phyloP scores from a whole-genome alignment of 2,329 filamentous ascomycete genomes.

The Dactylellina cionopaga region DNA sequence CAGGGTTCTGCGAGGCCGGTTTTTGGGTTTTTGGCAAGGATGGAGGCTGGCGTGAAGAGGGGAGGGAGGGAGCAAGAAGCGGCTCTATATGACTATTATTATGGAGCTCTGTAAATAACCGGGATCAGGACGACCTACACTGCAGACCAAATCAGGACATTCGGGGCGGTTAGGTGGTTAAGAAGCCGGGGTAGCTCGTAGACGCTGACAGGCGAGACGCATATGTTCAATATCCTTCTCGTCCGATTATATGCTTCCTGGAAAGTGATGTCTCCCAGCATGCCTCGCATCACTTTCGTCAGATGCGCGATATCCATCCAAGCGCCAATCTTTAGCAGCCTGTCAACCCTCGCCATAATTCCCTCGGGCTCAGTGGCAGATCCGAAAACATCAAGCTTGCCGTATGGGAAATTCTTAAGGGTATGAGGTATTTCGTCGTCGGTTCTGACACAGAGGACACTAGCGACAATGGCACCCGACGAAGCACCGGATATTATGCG shows the following conservation, averaged over 20 bases:
- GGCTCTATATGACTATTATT: conserved; percentile 63
- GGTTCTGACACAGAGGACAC: conserved; percentile 79
- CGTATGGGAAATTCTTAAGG: conserved; percentile 76
- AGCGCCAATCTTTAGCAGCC: conserved; percentile 79
- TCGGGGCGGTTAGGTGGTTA: conserved; percentile 92
- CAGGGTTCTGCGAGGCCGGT: conserved; percentile 82
- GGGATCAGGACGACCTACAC: conserved; percentile 65
- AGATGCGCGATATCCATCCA: conserved; percentile 87
- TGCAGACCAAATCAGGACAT: conserved; percentile 95
- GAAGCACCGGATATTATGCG: conserved; percentile 89
- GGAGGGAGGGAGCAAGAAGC: conserved; percentile 92
- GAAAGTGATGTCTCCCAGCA: conserved; percentile 91
- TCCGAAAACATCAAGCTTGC: conserved; percentile 82
- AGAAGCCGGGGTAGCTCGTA: conserved; percentile 87
- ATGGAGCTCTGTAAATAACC: neutral
- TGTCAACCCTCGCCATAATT: conserved; percentile 75
- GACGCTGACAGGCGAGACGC: conserved; percentile 82
- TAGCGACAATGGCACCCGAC: conserved; percentile 84
- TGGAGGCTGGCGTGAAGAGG: conserved; percentile 79
- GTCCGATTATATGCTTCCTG: conserved; percentile 97
- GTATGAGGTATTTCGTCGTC: conserved; percentile 80
- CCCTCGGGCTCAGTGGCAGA: conserved; percentile 70
- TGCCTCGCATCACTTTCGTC: conserved; percentile 78
- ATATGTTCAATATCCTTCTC: conserved; percentile 89
- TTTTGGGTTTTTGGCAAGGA: conserved; percentile 84